A percentile compares a stretch with the other conserved stretches of the same genome.
phyloP scores from a whole-genome alignment of 257 asterid genomes.

The Solanum chmielewskii region DNA sequence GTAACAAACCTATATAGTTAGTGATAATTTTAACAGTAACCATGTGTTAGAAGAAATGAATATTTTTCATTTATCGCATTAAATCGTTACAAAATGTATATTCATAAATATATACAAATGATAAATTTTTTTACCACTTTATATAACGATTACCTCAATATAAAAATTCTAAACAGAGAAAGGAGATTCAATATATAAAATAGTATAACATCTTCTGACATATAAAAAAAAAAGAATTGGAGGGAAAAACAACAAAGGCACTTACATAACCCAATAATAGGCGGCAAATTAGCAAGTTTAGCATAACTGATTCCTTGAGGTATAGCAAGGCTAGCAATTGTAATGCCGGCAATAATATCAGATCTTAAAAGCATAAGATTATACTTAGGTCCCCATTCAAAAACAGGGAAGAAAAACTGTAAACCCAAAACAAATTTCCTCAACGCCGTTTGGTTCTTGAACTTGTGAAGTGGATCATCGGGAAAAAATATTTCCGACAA shows the following conservation, averaged over 20 bases:
- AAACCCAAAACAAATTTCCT: slow-evolving; percentile 42
- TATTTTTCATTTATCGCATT: neutral
- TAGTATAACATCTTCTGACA: neutral
- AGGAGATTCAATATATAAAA: neutral
- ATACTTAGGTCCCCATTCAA: slow-evolving; percentile 73
- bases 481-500: slow-evolving; percentile 83
- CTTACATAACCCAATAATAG: slow-evolving; percentile 79
- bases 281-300: slow-evolving; percentile 85
- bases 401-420: slow-evolving; percentile 67
- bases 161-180: neutral
- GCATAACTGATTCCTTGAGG: slow-evolving; percentile 98
- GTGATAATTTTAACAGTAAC: neutral
- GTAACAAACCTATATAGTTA: neutral
- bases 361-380: slow-evolving; percentile 36
- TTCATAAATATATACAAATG: neutral
- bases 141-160: neutral
- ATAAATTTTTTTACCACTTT: neutral
- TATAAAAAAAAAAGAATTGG: neutral
- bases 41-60: neutral
- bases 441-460: slow-evolving; percentile 55
- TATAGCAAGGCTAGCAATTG: slow-evolving; percentile 82
- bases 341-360: slow-evolving; percentile 69
- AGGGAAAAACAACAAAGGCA: neutral
- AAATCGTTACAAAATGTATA: neutral
- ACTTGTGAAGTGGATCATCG: slow-evolving; percentile 74